Conservation (phyloP, 2,329 filamentous ascomycete species). For the Diplodia corticola region DNA sequence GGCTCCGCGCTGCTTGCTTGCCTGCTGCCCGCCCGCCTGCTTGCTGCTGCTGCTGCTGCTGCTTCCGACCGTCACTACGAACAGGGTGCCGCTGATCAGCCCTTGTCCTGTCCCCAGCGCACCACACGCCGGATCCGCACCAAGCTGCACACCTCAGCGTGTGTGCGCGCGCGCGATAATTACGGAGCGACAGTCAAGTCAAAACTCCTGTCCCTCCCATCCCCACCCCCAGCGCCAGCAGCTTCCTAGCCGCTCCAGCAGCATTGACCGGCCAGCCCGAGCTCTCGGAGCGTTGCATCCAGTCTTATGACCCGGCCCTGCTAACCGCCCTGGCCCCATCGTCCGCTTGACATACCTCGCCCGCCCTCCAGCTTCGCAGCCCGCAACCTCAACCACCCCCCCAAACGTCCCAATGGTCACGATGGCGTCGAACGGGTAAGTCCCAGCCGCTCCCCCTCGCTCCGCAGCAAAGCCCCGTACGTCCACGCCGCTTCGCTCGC, state of each 20-base stretch:
- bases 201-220: slow-evolving; percentile 9
- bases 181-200: slow-evolving; percentile 16
- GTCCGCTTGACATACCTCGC: slow-evolving; percentile 9
- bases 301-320: slow-evolving; percentile 20
- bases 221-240: slow-evolving; percentile 19
- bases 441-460: slow-evolving; percentile 24
- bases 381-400: slow-evolving; percentile 1
- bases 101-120: slow-evolving; percentile 2
- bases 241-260: slow-evolving; percentile 8
- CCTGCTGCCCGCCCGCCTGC: not conserved
- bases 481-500: not conserved
- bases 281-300: slow-evolving; percentile 17
- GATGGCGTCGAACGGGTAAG: slow-evolving; percentile 48
- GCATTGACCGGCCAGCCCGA: slow-evolving; percentile 21
- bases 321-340: slow-evolving; percentile 21
- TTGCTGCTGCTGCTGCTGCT: not conserved
- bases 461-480: not conserved
- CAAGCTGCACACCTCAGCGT: slow-evolving; percentile 11
- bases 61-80: not conserved
- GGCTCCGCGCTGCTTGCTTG: not conserved
- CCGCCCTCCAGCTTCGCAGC: slow-evolving; percentile 6
- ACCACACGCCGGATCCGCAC: slow-evolving; percentile 13
- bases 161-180: slow-evolving; percentile 15
- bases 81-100: slow-evolving; percentile 10
- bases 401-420: slow-evolving; percentile 40